Percentiles rank a stretch among this genome's conserved stretches.
These are phyloP conservation scores for Amaranthus cruentus DNA, from an alignment of 148 eudicot species.

Conservation along the genomic window DNA sequence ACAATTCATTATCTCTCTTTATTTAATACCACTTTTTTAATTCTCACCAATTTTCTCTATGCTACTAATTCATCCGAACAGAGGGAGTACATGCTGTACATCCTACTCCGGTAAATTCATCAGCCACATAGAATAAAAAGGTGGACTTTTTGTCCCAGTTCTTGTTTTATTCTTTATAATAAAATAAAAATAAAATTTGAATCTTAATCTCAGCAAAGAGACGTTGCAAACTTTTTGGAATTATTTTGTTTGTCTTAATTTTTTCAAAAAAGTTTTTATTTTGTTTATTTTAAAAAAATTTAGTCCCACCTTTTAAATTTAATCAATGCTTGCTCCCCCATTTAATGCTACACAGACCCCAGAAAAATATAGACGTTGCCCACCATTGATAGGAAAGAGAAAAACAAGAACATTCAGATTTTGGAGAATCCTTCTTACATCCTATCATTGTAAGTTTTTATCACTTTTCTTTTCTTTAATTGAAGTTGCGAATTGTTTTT, in stretches of 20 bases:
- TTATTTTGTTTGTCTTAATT: slow-evolving; percentile 16
- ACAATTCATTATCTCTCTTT: no score
- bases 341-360: slow-evolving; percentile 37
- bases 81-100: no score
- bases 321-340: slow-evolving; percentile 17
- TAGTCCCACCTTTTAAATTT: neutral
- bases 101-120: no score
- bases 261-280: slow-evolving; percentile 19
- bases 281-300: slow-evolving; percentile 6
- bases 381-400: slow-evolving; percentile 15
- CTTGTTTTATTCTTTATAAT: slow-evolving; percentile 23
- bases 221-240: slow-evolving; percentile 46
- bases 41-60: no score
- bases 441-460: slow-evolving; percentile 10
- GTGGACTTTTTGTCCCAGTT: slow-evolving; percentile 25
- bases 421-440: slow-evolving; percentile 3
- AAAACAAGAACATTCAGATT: slow-evolving; percentile 1
- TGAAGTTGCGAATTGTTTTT: slow-evolving; percentile 12
- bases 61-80: no score
- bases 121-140: slow-evolving; percentile 11
- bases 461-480: neutral
- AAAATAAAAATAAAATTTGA: slow-evolving; percentile 62
- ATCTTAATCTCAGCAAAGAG: slow-evolving; percentile 48
- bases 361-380: slow-evolving; percentile 22
- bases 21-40: no score